Base-by-base conservation (phyloP, 2,329 filamentous ascomycete genomes). In the Polytolypa hystricis region DNA sequence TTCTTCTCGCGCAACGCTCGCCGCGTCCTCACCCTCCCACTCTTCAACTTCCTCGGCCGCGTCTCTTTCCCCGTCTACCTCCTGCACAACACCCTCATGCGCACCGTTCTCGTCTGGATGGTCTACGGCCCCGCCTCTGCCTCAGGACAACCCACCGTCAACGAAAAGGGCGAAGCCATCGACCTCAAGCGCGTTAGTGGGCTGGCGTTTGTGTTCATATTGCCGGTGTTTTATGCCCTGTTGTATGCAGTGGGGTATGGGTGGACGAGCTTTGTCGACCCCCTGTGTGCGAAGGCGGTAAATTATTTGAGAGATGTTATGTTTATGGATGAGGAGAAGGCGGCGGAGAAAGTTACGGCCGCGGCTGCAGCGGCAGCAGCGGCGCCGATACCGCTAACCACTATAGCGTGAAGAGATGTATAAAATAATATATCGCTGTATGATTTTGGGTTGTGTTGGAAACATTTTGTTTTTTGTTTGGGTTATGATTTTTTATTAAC, bases 41-140 rank as follows among this genome's bases (percentile, higher is more conserved):
- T 53, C 8, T 44, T 52, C 37, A 51, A 48, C 25, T 54, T 49
- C 41, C 35, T 54, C 5, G 52, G 52, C 7, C 46, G 48, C 0
- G 42, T 48, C 10, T 53, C 50, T 7, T 52, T 54, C 40, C 44
- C 51, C 8, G 46, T 54, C 7, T 54, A 54, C 39, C 39, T 54
- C 6, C 35, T 54, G 4, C 52, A 54, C 41, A 47, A 49, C 23
- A 45, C 45, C 1, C 30, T 54, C 3, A 51, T 54, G 30, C 42
- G 49, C n/a, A 52, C 49, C 2, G 33, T 54, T 2, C 33, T 53
- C 14, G 42, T 45, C 15, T 49, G 46, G 45, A 33, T 54, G 37
- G 35, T 49, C 2, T 54, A 52, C 27, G 41, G 44, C 6, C 31
- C 31, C 18, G 29, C 35, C n/a, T n/a, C n/a, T n/a, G 38, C 39